Conservation (phyloP, 2,329 filamentous ascomycete genomes). For the Lachnum nothofagi region DNA sequence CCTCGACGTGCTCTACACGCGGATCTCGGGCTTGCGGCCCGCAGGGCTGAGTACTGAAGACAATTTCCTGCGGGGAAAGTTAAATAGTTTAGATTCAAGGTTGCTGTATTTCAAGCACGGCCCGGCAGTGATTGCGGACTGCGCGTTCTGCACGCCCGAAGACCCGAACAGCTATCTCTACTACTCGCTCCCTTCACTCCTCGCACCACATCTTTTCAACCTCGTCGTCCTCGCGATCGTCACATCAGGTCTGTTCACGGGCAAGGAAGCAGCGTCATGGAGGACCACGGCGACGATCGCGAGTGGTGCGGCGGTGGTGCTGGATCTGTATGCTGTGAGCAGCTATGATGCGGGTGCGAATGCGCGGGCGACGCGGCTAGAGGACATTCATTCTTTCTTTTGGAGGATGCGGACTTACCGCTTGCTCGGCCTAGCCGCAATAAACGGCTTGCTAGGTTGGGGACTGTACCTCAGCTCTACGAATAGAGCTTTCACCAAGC, state of each 20-base stretch:
- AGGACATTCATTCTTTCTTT: constrained; percentile 65
- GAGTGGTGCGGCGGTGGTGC: constrained; percentile 50
- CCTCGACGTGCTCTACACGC: constrained; percentile 77
- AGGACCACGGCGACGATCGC: constrained; percentile 63
- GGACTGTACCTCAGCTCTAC: constrained; percentile 74
- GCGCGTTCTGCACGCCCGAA: constrained; percentile 75
- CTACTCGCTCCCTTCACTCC: constrained; percentile 70
- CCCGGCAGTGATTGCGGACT: constrained; percentile 65
- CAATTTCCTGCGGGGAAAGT: constrained; percentile 58
- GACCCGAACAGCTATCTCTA: constrained; percentile 67
- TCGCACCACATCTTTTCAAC: constrained; percentile 76
- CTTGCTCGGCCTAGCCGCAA: constrained; percentile 54
- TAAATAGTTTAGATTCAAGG: constrained; percentile 66
- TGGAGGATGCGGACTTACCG: constrained; percentile 65
- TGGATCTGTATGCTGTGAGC: constrained; percentile 62
- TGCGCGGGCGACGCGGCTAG: constrained; percentile 53
- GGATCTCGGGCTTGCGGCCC: constrained; percentile 57
- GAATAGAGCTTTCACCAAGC: constrained; percentile 67
- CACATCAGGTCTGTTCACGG: constrained; percentile 64
- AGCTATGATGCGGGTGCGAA: constrained; percentile 64
- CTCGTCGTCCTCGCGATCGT: constrained; percentile 65
- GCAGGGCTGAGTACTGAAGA: constrained; percentile 53
- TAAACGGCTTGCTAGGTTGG: constrained; percentile 60
- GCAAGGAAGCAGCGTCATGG: constrained; percentile 61
- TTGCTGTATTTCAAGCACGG: constrained; percentile 82